Evolutionary conservation across 306 rosid genomes (phyloP).

Genomic region (Arachis hypogaea): DNA sequence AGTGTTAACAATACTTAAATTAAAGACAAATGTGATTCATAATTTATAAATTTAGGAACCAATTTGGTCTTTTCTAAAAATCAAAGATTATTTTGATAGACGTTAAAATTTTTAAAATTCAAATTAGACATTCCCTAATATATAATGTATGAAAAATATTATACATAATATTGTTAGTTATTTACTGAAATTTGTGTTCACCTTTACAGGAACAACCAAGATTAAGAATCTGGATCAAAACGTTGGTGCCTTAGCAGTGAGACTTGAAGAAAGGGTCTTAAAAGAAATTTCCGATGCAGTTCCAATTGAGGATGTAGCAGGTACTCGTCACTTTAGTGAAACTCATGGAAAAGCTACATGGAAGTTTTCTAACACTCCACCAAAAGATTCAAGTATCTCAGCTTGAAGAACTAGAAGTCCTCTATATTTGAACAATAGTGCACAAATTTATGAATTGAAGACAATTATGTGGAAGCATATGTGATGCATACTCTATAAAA

Average conservation of each 20-base stretch:
- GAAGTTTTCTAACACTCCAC: conserved; percentile 62
- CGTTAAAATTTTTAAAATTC: no score
- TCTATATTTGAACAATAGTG: conserved; percentile 4
- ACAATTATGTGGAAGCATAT: neutral
- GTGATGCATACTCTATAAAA: neutral
- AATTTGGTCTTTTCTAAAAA: no score
- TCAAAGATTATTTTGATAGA: no score
- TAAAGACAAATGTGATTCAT: conserved; percentile 43
- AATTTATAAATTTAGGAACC: conserved; percentile 53
- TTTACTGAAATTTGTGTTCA: no score
- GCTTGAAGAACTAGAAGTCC: neutral
- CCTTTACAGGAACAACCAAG: no score
- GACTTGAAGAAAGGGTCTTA: conserved; percentile 34
- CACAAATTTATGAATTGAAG: neutral
- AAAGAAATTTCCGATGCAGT: no score
- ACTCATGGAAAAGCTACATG: conserved; percentile 14
- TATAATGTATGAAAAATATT: no score
- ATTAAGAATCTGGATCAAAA: conserved; percentile 45
- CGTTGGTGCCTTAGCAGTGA: conserved; percentile 54
- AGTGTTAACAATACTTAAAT: no score
- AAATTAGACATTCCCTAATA: no score
- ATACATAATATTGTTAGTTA: no score
- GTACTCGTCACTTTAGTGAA: conserved; percentile 31
- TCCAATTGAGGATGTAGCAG: conserved; percentile 60
- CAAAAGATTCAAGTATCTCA: conserved; percentile 35